Evolutionary conservation across 2,329 filamentous ascomycete genomes (phyloP).

Genomic region (Nannizziopsis barbatae): DNA sequence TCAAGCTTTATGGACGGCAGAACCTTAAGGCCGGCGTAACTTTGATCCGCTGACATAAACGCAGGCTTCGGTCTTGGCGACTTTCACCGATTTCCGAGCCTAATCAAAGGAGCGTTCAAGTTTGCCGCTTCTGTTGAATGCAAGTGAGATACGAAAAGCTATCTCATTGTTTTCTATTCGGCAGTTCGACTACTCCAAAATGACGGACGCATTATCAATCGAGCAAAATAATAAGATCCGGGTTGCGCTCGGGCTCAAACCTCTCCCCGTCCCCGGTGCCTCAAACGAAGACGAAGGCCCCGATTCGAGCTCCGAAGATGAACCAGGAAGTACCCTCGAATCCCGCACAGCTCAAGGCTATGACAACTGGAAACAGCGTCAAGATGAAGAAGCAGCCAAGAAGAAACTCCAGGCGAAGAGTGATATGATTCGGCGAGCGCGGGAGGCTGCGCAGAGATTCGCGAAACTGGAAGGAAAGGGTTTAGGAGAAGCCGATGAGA

Average conservation of each 20-base stretch:
- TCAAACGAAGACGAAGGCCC: constrained; percentile 38
- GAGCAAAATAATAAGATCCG: constrained; percentile 91
- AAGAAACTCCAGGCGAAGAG: constrained; percentile 66
- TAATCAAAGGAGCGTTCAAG: neutral
- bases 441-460: constrained; percentile 68
- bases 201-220: constrained; percentile 56
- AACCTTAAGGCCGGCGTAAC: neutral
- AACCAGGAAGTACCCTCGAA: constrained; percentile 72
- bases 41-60: neutral
- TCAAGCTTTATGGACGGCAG: neutral
- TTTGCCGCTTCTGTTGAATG: neutral
- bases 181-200: constrained; percentile 22
- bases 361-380: constrained; percentile 45
- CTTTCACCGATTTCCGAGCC: neutral
- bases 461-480: constrained; percentile 70
- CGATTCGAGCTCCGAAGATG: constrained; percentile 44
- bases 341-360: constrained; percentile 41
- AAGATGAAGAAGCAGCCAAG: constrained; percentile 61
- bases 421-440: constrained; percentile 75
- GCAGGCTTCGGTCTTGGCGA: no score
- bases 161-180: neutral
- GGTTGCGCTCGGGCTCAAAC: constrained; percentile 77
- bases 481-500: constrained; percentile 62
- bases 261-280: constrained; percentile 67
- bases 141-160: neutral